Conservation (phyloP, 495 filamentous ascomycete genomes). For the Daldinia grandis region DNA sequence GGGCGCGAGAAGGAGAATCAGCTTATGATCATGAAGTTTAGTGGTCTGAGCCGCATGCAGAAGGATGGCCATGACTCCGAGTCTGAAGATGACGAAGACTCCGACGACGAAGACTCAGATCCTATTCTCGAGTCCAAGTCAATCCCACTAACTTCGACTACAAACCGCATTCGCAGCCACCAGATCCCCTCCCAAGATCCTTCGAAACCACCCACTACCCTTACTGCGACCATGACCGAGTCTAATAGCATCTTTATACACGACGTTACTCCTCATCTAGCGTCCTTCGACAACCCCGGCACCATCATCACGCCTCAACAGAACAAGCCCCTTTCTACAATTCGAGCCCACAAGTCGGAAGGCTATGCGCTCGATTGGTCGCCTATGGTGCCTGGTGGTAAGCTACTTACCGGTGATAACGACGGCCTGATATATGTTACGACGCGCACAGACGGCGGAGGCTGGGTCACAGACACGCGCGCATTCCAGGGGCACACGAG, state of each 20-base stretch:
- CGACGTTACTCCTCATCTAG: slow-evolving; percentile 87
- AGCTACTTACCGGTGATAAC: slow-evolving; percentile 91
- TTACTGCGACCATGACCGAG: slow-evolving; percentile 92
- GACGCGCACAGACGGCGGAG: slow-evolving; percentile 82
- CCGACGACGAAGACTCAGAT: slow-evolving; percentile 80
- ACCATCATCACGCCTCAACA: slow-evolving; percentile 78
- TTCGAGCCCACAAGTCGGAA: slow-evolving; percentile 90
- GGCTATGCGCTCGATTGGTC: slow-evolving; percentile 98
- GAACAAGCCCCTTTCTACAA: slow-evolving; percentile 83
- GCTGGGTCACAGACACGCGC: slow-evolving; percentile 82
- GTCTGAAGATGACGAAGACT: slow-evolving; percentile 74
- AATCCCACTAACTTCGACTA: slow-evolving; percentile 83
- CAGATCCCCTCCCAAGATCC: slow-evolving; percentile 75
- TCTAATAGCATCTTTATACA: slow-evolving; percentile 88
- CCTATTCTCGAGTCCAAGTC: slow-evolving; percentile 92
- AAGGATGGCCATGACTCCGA: slow-evolving; percentile 66
- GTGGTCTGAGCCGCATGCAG: slow-evolving; percentile 86
- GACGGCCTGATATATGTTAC: slow-evolving; percentile 88
- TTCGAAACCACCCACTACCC: slow-evolving; percentile 74
- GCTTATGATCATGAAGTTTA: slow-evolving; percentile 94
- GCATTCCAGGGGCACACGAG: slow-evolving; percentile 83
- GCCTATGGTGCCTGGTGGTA: slow-evolving; percentile 72
- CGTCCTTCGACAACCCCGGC: slow-evolving; percentile 88
- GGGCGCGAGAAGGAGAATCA: slow-evolving; percentile 83
- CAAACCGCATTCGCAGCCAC: slow-evolving; percentile 89